Conservation (phyloP, 1,139 yeast species). For the Candida sp. region DNA sequence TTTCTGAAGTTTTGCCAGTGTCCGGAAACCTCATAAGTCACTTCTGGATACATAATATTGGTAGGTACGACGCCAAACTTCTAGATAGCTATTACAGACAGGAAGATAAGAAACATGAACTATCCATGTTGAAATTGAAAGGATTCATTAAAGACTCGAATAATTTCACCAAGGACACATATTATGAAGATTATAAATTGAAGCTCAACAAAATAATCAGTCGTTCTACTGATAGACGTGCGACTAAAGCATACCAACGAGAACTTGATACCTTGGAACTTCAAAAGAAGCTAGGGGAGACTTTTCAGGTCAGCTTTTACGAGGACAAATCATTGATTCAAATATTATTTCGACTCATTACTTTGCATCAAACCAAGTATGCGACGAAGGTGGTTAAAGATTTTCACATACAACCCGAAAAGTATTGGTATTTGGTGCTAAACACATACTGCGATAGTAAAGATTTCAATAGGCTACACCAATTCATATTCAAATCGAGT, state of each 20-base stretch:
- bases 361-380: conserved; percentile 54
- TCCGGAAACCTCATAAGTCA: conserved; percentile 42
- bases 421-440: conserved; percentile 62
- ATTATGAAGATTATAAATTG: conserved; percentile 23
- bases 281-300: conserved; percentile 52
- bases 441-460: conserved; percentile 47
- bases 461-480: conserved; percentile 62
- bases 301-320: conserved; percentile 55
- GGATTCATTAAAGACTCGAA: conserved; percentile 7
- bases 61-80: conserved; percentile 17
- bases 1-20: conserved; percentile 19
- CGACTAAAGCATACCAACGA: conserved; percentile 35
- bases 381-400: conserved; percentile 58
- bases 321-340: conserved; percentile 48
- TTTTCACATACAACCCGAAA: conserved; percentile 60
- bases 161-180: conserved; percentile 11
- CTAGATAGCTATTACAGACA: conserved; percentile 30
- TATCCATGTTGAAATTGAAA: conserved; percentile 19
- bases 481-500: conserved; percentile 32
- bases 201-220: conserved; percentile 20
- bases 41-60: conserved; percentile 36
- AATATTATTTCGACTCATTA: conserved; percentile 53
- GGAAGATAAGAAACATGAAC: conserved; percentile 28
- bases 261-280: conserved; percentile 49
- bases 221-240: conserved; percentile 17